These are phyloP conservation scores for Anthostomella pinea DNA, from an alignment of 2,329 filamentous ascomycete species.

Conservation along the genomic window DNA sequence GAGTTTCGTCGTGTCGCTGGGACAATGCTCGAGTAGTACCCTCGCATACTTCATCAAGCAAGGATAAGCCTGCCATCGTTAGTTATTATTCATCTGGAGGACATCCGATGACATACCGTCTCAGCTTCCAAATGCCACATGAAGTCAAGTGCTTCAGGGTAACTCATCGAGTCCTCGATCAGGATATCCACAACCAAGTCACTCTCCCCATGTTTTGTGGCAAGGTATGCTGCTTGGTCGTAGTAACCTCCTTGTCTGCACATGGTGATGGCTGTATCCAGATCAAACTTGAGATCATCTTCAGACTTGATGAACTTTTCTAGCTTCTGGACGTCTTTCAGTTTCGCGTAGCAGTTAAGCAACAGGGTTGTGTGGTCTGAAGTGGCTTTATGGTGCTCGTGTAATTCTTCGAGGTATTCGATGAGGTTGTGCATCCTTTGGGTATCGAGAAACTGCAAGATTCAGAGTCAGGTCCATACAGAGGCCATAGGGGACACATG, in stretches of 20 bases:
- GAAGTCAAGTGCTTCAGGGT: slow-evolving; percentile 83
- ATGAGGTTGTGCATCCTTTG: slow-evolving; percentile 97
- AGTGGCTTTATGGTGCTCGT: slow-evolving; percentile 89
- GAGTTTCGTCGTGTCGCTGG: slow-evolving; percentile 75
- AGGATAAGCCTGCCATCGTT: slow-evolving; percentile 63
- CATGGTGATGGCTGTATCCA: slow-evolving; percentile 96
- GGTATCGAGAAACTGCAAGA: slow-evolving; percentile 80
- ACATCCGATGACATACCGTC: slow-evolving; percentile 49
- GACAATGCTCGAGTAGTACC: slow-evolving; percentile 83
- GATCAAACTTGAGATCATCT: slow-evolving; percentile 90
- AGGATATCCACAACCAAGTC: slow-evolving; percentile 93
- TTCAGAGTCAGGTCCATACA: slow-evolving; percentile 25
- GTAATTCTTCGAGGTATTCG: slow-evolving; percentile 92
- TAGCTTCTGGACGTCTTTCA: slow-evolving; percentile 95
- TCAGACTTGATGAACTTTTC: slow-evolving; percentile 96
- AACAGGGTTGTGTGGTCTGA: slow-evolving; percentile 93
- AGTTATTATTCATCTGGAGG: slow-evolving; percentile 4
- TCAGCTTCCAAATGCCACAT: slow-evolving; percentile 85
- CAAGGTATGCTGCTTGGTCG: slow-evolving; percentile 93
- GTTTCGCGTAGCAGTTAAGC: slow-evolving; percentile 94
- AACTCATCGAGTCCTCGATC: slow-evolving; percentile 91
- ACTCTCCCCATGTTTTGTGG: slow-evolving; percentile 89
- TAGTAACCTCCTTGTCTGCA: slow-evolving; percentile 96
- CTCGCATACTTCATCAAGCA: slow-evolving; percentile 95
- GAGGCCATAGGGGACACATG: too few relatives aligned